Evolutionary conservation across 2,329 filamentous ascomycete species (phyloP), one percentile per base, ranked within the genome.

Genomic region (Drechslerella dactyloides): DNA sequence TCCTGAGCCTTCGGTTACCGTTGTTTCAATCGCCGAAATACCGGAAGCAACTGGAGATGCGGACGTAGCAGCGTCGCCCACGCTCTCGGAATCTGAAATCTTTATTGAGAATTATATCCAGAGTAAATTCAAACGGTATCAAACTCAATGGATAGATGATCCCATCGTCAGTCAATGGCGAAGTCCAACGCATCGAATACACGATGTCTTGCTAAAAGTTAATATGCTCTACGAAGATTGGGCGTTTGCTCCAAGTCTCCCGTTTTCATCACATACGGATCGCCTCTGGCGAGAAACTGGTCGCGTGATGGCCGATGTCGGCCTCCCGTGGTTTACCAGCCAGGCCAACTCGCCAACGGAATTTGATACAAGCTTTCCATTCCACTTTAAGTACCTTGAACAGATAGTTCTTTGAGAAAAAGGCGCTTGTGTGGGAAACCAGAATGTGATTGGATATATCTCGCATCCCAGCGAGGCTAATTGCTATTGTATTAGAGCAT

Each of bases 301-400:
- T 15, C 15, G 17, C 21, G 42, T 53, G 3, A 13, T 69, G 2
- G 35, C 44, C 2, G 24, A 58, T 7, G 44, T 54, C 13, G 58
- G 58, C 10, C 65, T 69, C 24, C 65, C 65, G 7, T 69, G 65
- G 65, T 44, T 57, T 40, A 69, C 51, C 21, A 69, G 62, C 37
- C 57, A 69, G 53, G 19, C 62, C 1, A 56, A 51, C 24, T 44
- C 62, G 65, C 50, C 65, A 1, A 54, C 61, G 21, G 65, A 69
- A 24, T 24, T 69, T 15, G 65, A 69, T 23, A 62, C 52, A 7
- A 69, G 65, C 23, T 69, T 52, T 52, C 52, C 51, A 6, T 69
- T 62, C 46, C 65, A 69, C 19, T 69, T 69, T 27, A 69, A 69
- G 24, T 17, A 23, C 27, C 53, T 58, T 40, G 65, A 69, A 21